Evolutionary conservation across 1,284 basidiomycete genomes (phyloP).

Genomic region (Trichosporon asahii): DNA sequence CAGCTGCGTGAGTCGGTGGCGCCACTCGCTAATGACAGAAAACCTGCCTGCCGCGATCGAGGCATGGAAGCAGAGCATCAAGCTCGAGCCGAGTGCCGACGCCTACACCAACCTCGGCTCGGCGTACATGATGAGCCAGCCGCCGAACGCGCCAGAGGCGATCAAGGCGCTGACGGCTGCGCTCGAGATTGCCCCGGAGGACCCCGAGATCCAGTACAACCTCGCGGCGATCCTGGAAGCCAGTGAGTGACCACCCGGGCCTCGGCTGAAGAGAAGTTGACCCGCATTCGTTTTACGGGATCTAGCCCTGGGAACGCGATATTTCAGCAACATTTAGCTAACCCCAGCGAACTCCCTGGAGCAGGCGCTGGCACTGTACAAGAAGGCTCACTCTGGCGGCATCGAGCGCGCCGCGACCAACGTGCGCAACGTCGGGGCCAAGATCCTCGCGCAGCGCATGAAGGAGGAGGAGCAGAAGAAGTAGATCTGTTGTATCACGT

Average conservation of each 20-base stretch:
- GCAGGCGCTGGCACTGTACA: constrained; percentile 46
- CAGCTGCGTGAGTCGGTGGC: constrained; percentile 37
- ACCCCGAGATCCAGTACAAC: constrained; percentile 93
- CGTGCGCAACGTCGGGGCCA: constrained; percentile 47
- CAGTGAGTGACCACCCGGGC: constrained; percentile 31
- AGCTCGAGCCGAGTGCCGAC: constrained; percentile 80
- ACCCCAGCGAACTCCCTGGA: constrained; percentile 46
- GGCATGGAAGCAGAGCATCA: constrained; percentile 81
- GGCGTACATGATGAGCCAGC: constrained; percentile 84
- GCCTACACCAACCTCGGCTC: constrained; percentile 92
- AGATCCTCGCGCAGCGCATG: constrained; percentile 36
- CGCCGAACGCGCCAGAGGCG: constrained; percentile 82
- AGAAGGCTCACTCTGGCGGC: constrained; percentile 46
- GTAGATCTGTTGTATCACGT: constrained; percentile 9
- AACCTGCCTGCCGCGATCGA: constrained; percentile 79
- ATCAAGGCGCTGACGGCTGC: constrained; percentile 85
- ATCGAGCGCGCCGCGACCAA: constrained; percentile 50
- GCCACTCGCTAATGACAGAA: constrained; percentile 56
- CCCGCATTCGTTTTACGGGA: background rate
- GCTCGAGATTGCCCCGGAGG: constrained; percentile 77
- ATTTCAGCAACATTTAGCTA: constrained; percentile 10
- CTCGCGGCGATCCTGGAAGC: constrained; percentile 59
- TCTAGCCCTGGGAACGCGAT: constrained; percentile 7
- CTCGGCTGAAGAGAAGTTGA: constrained; percentile 14
- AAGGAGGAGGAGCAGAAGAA: constrained; percentile 17